Evolutionary conservation across 768 basidiomycete species (phyloP), one percentile per base, ranked within the genome.

Genomic region (Tubosaeta sp.): DNA sequence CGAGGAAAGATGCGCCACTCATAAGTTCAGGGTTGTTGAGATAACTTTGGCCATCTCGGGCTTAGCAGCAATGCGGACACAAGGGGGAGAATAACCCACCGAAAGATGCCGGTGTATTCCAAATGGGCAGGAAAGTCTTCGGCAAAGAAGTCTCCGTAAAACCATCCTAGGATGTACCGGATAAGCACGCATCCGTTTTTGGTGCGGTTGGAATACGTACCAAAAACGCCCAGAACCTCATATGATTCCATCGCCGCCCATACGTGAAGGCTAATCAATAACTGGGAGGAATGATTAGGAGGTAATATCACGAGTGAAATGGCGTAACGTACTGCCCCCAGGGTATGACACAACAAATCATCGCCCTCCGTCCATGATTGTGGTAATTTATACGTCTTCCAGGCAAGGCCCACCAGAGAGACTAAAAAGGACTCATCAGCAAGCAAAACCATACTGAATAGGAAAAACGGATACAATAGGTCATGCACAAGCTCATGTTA

Each of bases 71-170:
- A 22, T 21, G 10, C 25, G 27, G 31, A 35, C 10, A 39, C 16
- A 18, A 16, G 24, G 14, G 14, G 29, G 14, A 32, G 18, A 44
- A 42, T 31, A 35, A 59, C 73, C 44, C 61, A 93, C 83, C 95
- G 84, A 71, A 95, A 99, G 58, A 99, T 97, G 29, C 96, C 96
- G 46, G 93, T 94, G 66, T 98, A 98, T 52, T 94, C 92, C 9
- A 98, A 73, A 53, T 90, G 82, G 0, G 87, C 73, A 4, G 95
- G 92, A 68, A 90, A 94, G 55, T 93, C 87, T 60, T 95, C 91
- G 71, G 94, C 87, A 76, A 94, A 94, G 72, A 95, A 95, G 70
- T 95, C 92, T 21, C 93, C 94, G 59, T 96, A 99, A 72, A 97
- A 94, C 96, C 96, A 99, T 22, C 96, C 91, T 93, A 51, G 13